A percentile compares a stretch with the other conserved stretches of the same genome.
Evolutionary conservation across 495 filamentous ascomycete species (phyloP).

Genomic region (Xylaria venustula): DNA sequence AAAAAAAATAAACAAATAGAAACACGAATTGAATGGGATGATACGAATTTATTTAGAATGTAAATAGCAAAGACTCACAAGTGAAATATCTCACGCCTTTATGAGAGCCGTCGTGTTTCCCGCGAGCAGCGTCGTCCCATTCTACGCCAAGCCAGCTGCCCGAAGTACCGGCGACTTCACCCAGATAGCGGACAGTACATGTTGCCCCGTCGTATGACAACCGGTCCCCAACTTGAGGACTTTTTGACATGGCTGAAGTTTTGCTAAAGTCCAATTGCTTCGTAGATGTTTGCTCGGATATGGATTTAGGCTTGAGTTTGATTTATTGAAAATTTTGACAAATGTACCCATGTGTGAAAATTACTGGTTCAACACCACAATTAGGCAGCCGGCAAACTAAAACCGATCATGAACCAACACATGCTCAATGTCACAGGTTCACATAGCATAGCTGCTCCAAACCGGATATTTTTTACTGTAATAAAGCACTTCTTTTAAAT

Average conservation of each 20-base stretch:
- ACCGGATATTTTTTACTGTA: background rate
- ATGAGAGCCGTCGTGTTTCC: constrained; percentile 87
- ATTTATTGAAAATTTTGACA: background rate
- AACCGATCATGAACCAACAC: background rate
- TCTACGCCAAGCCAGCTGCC: constrained; percentile 93
- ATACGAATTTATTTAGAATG: too few species aligned
- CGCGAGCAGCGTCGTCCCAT: constrained; percentile 84
- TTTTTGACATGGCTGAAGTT: constrained; percentile 15
- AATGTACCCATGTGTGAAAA: background rate
- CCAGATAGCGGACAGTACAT: constrained; percentile 85
- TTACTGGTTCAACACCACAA: background rate
- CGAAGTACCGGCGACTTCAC: constrained; percentile 68
- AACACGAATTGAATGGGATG: background rate
- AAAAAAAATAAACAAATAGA: too few species aligned
- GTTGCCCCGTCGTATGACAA: constrained; percentile 69
- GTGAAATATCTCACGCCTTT: constrained; percentile 77
- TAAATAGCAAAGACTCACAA: constrained; percentile 52
- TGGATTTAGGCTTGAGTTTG: background rate
- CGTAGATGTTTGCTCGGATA: background rate
- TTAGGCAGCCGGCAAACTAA: constrained; percentile 16
- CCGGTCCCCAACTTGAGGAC: constrained; percentile 60
- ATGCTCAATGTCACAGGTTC: background rate
- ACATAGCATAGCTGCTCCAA: too few species aligned
- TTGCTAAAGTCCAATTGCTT: background rate
- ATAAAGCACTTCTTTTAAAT: background rate